Evolutionary conservation across 768 basidiomycete genomes (phyloP).

Genomic region (Cystofilobasidium ferigula): DNA sequence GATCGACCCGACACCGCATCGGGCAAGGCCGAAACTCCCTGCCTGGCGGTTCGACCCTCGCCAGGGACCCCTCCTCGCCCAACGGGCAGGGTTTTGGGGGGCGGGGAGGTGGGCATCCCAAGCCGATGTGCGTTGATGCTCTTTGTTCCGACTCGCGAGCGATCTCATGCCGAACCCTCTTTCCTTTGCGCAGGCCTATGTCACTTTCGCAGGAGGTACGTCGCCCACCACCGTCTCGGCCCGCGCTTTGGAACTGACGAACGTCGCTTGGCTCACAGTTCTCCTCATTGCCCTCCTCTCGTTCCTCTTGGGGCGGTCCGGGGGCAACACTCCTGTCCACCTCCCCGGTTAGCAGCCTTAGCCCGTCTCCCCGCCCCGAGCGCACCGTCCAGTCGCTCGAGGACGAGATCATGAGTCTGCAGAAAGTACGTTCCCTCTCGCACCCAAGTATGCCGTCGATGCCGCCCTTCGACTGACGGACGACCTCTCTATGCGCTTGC

Average conservation of each 20-base stretch:
- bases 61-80: neutral
- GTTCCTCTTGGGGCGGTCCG: conserved; percentile 44
- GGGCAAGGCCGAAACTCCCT: neutral
- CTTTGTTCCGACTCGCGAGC: too few relatives aligned
- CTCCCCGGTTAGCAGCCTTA: conserved; percentile 44
- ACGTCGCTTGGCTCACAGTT: conserved; percentile 37
- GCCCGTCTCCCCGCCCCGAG: conserved; percentile 47
- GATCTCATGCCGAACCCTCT: neutral
- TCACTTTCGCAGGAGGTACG: conserved; percentile 25
- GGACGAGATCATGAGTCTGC: conserved; percentile 88
- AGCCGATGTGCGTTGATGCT: neutral
- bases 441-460: neutral
- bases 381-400: conserved; percentile 76
- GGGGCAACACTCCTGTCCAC: conserved; percentile 50
- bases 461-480: neutral
- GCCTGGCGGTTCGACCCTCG: neutral
- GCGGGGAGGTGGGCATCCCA: conserved; percentile 25
- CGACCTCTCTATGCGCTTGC: neutral
- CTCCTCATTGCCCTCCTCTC: conserved; percentile 40
- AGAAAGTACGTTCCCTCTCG: conserved; percentile 45
- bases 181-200: conserved; percentile 8
- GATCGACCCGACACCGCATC: neutral
- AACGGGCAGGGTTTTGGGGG: conserved; percentile 19
- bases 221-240: too few relatives aligned
- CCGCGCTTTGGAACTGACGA: too few relatives aligned